These are phyloP conservation scores for Sclerotinia borealis DNA, from an alignment of 2,329 filamentous ascomycete species.

Conservation along the genomic window DNA sequence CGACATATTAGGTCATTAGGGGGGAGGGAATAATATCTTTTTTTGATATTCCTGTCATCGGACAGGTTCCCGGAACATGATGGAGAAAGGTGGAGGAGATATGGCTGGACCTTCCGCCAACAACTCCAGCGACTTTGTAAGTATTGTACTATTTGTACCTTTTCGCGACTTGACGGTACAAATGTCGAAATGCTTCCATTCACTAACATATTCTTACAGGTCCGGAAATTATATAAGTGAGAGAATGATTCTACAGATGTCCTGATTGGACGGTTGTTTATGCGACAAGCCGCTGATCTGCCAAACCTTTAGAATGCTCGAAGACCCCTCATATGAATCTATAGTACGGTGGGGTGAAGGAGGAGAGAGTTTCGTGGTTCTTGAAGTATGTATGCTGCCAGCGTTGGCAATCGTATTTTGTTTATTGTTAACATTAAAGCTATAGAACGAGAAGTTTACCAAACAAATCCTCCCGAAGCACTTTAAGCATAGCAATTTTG, in stretches of 20 bases:
- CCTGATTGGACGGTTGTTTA: constrained; percentile 28
- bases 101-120: constrained; percentile 44
- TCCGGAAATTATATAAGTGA: constrained; percentile 98
- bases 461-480: constrained; percentile 95
- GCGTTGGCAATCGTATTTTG: background rate
- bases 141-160: constrained; percentile 36
- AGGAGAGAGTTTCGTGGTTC: constrained; percentile 91
- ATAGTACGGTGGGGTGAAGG: constrained; percentile 95
- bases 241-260: constrained; percentile 23
- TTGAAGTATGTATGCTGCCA: constrained; percentile 65
- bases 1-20: background rate
- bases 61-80: constrained; percentile 13
- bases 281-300: constrained; percentile 21
- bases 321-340: constrained; percentile 85
- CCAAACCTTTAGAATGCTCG: constrained; percentile 71
- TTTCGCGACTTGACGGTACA: background rate
- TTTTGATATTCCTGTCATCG: background rate
- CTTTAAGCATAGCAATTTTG: constrained; percentile 99
- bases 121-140: constrained; percentile 93
- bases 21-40: background rate
- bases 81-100: constrained; percentile 32
- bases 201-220: constrained; percentile 46
- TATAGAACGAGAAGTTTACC: constrained; percentile 93
- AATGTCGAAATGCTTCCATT: background rate
- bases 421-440: constrained; percentile 13